These are phyloP conservation scores for Xerocomellus amylosporus DNA, from an alignment of 768 basidiomycete species.

Conservation along the genomic window DNA sequence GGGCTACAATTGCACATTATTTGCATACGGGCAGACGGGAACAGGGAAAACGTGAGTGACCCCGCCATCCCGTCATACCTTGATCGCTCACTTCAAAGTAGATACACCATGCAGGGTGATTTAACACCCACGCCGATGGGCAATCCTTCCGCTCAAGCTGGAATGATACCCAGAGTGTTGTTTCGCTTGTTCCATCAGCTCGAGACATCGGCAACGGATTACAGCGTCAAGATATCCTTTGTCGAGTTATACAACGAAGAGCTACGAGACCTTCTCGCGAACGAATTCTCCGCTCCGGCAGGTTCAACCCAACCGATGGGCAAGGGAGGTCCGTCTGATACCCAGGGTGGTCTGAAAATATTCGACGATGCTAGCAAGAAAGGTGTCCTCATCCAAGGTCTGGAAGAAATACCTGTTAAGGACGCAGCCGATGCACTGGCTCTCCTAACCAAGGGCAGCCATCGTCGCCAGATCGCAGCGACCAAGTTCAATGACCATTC, in stretches of 20 bases:
- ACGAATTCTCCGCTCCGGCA: slow-evolving; percentile 68
- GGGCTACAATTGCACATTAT: slow-evolving; percentile 97
- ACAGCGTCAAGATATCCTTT: slow-evolving; percentile 90
- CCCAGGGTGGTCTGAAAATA: slow-evolving; percentile 70
- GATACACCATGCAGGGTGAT: slow-evolving; percentile 98
- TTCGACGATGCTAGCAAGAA: slow-evolving; percentile 89
- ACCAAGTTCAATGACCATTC: slow-evolving; percentile 99
- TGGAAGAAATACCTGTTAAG: slow-evolving; percentile 86
- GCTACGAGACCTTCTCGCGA: slow-evolving; percentile 85
- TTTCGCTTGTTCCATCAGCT: slow-evolving; percentile 90
- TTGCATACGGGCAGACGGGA: slow-evolving; percentile 98
- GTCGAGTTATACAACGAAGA: slow-evolving; percentile 99
- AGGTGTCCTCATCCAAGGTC: slow-evolving; percentile 90
- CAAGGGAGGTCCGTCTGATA: slow-evolving; percentile 49
- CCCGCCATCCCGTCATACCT: not conserved
- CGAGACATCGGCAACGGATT: slow-evolving; percentile 74
- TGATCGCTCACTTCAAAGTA: slow-evolving; percentile 30
- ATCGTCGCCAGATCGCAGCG: slow-evolving; percentile 87
- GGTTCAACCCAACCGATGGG: slow-evolving; percentile 79
- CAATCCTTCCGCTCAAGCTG: slow-evolving; percentile 84
- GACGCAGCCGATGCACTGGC: slow-evolving; percentile 79
- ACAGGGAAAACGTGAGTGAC: slow-evolving; percentile 92
- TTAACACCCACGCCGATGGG: slow-evolving; percentile 77
- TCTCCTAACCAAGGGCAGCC: slow-evolving; percentile 84
- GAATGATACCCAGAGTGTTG: slow-evolving; percentile 93